These are phyloP conservation scores for Breviolum minutum DNA, from an alignment of 73 alveolate genomes.

Conservation along the genomic window DNA sequence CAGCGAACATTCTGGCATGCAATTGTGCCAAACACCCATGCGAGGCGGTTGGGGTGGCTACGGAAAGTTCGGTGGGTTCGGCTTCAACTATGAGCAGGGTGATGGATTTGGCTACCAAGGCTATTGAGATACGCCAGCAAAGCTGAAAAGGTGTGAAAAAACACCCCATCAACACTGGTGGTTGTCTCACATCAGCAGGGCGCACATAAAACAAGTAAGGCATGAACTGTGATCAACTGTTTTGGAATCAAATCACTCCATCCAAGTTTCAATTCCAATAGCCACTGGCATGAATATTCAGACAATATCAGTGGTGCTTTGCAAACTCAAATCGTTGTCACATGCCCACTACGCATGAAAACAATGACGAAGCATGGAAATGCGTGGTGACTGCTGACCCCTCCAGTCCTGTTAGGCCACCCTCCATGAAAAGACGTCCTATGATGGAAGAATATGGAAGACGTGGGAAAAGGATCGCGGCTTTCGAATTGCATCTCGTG, in stretches of 20 bases:
- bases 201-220: no score
- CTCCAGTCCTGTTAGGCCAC: no score
- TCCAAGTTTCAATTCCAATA: not conserved
- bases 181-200: no score
- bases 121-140: not conserved
- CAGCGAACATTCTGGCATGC: not conserved
- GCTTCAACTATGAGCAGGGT: conserved; percentile 14
- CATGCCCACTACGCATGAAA: no score
- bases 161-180: not conserved
- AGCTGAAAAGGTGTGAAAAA: not conserved
- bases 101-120: conserved; percentile 15
- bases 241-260: not conserved
- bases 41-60: conserved; percentile 27
- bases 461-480: not conserved
- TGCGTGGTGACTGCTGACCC: no score
- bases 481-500: not conserved
- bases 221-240: no score
- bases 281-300: not conserved
- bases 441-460: not conserved
- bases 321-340: no score
- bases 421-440: conserved; percentile 1
- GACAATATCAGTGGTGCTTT: no score
- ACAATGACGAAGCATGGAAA: no score
- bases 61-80: not conserved
- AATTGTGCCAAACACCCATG: not conserved